These are phyloP conservation scores for Lanmaoa rubissima DNA, from an alignment of 768 basidiomycete genomes.

Conservation along the genomic window DNA sequence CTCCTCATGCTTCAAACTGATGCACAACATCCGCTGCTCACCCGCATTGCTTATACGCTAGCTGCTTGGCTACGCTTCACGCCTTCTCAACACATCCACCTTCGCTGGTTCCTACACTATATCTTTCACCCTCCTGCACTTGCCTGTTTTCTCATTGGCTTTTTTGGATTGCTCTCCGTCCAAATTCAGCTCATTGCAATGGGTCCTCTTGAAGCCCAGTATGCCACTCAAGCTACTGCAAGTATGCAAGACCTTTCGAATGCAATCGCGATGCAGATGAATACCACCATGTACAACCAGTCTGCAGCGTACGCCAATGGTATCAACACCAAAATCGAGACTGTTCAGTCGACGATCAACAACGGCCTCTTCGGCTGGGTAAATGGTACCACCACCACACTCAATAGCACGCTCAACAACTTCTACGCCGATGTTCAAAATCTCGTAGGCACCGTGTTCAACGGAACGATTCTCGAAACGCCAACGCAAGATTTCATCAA, in stretches of 20 bases:
- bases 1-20: slow-evolving; percentile 71
- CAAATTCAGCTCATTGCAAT: slow-evolving; percentile 84
- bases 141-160: slow-evolving; percentile 89
- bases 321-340: slow-evolving; percentile 70
- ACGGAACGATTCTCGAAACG: slow-evolving; percentile 75
- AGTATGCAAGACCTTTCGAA: slow-evolving; percentile 66
- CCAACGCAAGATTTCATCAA: slow-evolving; percentile 85
- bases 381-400: slow-evolving; percentile 79
- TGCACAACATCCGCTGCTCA: slow-evolving; percentile 70
- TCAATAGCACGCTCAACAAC: slow-evolving; percentile 81
- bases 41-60: slow-evolving; percentile 57
- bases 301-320: slow-evolving; percentile 73
- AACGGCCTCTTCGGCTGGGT: slow-evolving; percentile 94
- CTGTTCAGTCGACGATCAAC: slow-evolving; percentile 76
- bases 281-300: slow-evolving; percentile 79
- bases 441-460: slow-evolving; percentile 75
- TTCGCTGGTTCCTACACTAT: slow-evolving; percentile 90
- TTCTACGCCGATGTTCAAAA: slow-evolving; percentile 88
- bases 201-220: slow-evolving; percentile 67
- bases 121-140: slow-evolving; percentile 89
- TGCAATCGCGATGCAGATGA: slow-evolving; percentile 73
- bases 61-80: slow-evolving; percentile 51
- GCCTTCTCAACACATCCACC: slow-evolving; percentile 60
- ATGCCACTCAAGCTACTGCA: slow-evolving; percentile 56
- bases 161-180: slow-evolving; percentile 84